These are phyloP conservation scores for Phytophthora pistaciae DNA, from an alignment of 352 stramenopile genomes.

Conservation along the genomic window DNA sequence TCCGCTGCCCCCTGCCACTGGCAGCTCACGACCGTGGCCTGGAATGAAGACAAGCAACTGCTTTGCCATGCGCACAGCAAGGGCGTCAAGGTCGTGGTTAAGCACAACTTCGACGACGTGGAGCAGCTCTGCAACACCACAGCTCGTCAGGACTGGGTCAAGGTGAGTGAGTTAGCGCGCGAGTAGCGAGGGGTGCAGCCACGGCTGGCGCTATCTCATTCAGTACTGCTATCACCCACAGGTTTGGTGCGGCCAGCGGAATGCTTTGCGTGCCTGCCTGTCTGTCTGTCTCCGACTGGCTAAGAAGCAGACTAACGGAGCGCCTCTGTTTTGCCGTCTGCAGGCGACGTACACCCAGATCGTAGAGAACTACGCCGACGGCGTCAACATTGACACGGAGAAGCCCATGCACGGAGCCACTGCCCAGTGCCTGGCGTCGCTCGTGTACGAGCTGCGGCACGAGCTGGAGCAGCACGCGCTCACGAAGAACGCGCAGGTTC, in stretches of 20 bases:
- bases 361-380: constrained; percentile 74
- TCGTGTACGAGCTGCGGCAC: constrained; percentile 72
- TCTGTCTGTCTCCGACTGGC: neutral
- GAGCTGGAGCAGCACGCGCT: constrained; percentile 62
- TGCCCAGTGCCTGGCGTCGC: constrained; percentile 55
- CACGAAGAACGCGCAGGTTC: constrained; percentile 72
- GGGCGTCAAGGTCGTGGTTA: constrained; percentile 81
- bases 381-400: constrained; percentile 89
- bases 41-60: constrained; percentile 85
- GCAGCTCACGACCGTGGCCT: constrained; percentile 83
- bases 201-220: neutral
- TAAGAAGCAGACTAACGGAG: neutral
- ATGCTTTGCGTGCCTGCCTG: neutral
- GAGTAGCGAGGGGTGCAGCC: neutral
- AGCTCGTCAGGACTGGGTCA: constrained; percentile 63
- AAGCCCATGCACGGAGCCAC: constrained; percentile 59
- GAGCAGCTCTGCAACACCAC: constrained; percentile 64
- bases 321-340: neutral
- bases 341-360: constrained; percentile 69
- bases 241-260: neutral
- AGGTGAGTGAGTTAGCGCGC: constrained; percentile 26
- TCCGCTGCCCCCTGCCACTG: neutral
- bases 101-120: constrained; percentile 83
- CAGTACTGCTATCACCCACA: neutral
- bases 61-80: constrained; percentile 84